These are phyloP conservation scores for Nemania diffusa DNA, from an alignment of 2,329 filamentous ascomycete species.

Conservation along the genomic window DNA sequence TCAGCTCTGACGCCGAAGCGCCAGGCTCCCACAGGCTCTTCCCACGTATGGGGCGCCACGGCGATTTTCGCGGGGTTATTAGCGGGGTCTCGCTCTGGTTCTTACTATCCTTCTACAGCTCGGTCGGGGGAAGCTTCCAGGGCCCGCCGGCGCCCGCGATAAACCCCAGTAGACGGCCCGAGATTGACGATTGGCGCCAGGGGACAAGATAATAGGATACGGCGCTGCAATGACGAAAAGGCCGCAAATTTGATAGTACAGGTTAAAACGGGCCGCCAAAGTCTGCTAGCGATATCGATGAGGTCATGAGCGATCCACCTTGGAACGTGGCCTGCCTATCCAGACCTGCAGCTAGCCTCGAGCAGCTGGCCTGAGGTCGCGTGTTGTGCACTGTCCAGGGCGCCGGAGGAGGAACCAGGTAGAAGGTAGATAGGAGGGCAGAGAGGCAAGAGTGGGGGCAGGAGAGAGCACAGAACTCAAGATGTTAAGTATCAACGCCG, in stretches of 20 bases:
- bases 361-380: not conserved
- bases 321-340: slow-evolving; percentile 36
- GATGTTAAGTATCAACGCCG: not conserved
- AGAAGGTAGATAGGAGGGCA: not conserved
- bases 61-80: slow-evolving; percentile 50
- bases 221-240: slow-evolving; percentile 19
- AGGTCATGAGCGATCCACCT: slow-evolving; percentile 44
- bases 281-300: slow-evolving; percentile 34
- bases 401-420: slow-evolving; percentile 4
- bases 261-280: slow-evolving; percentile 25
- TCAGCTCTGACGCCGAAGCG: slow-evolving; percentile 48
- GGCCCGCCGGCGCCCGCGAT: slow-evolving; percentile 31
- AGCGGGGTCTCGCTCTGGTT: slow-evolving; percentile 43
- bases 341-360: not conserved
- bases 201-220: slow-evolving; percentile 14
- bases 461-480: not conserved
- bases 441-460: not conserved
- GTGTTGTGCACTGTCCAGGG: slow-evolving; percentile 5
- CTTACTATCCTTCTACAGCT: slow-evolving; percentile 21
- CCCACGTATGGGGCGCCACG: slow-evolving; percentile 45
- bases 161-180: slow-evolving; percentile 35
- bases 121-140: slow-evolving; percentile 23
- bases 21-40: slow-evolving; percentile 43
- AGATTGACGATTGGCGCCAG: slow-evolving; percentile 26
- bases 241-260: slow-evolving; percentile 29